phyloP scores from a whole-genome alignment of 495 filamentous ascomycete genomes.

The Hyphodiscus hymeniophilus region DNA sequence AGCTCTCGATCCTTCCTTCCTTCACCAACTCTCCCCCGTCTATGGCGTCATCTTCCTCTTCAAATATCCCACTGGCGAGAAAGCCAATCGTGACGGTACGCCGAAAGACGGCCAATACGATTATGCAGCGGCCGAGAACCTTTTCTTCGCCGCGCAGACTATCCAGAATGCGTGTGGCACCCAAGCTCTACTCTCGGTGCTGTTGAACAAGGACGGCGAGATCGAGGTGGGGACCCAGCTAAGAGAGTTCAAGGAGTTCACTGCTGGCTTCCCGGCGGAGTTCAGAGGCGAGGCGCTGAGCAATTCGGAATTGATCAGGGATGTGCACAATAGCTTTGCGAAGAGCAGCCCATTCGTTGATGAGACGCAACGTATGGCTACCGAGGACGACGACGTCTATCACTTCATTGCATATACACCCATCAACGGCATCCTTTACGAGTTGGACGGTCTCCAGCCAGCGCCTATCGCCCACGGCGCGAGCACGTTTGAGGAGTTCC shows the following conservation, averaged over 20 bases:
- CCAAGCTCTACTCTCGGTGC: slow-evolving; percentile 85
- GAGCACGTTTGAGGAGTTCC: slow-evolving; percentile 61
- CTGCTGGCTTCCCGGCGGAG: slow-evolving; percentile 77
- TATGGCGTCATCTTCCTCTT: slow-evolving; percentile 99
- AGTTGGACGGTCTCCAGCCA: slow-evolving; percentile 90
- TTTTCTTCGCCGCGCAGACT: slow-evolving; percentile 96
- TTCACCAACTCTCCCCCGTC: slow-evolving; percentile 71
- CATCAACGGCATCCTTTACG: slow-evolving; percentile 73
- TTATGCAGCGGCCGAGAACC: slow-evolving; percentile 54
- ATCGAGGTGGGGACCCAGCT: slow-evolving; percentile 54
- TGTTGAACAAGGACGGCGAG: slow-evolving; percentile 68
- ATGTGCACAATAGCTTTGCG: slow-evolving; percentile 90
- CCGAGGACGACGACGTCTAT: slow-evolving; percentile 74
- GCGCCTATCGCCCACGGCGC: slow-evolving; percentile 82
- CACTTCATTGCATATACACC: slow-evolving; percentile 96
- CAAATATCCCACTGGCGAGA: slow-evolving; percentile 81
- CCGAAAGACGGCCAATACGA: slow-evolving; percentile 77
- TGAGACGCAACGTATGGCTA: slow-evolving; percentile 60
- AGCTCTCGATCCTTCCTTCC: slow-evolving; percentile 71
- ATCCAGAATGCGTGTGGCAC: slow-evolving; percentile 99
- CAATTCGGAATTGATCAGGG: slow-evolving; percentile 74
- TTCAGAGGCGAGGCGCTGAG: slow-evolving; percentile 51
- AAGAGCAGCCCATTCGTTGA: slow-evolving; percentile 83
- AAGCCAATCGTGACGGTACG: slow-evolving; percentile 46
- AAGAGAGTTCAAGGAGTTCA: slow-evolving; percentile 83